phyloP scores from a whole-genome alignment of 2,329 filamentous ascomycete genomes.

The Colletotrichum orbiculare region DNA sequence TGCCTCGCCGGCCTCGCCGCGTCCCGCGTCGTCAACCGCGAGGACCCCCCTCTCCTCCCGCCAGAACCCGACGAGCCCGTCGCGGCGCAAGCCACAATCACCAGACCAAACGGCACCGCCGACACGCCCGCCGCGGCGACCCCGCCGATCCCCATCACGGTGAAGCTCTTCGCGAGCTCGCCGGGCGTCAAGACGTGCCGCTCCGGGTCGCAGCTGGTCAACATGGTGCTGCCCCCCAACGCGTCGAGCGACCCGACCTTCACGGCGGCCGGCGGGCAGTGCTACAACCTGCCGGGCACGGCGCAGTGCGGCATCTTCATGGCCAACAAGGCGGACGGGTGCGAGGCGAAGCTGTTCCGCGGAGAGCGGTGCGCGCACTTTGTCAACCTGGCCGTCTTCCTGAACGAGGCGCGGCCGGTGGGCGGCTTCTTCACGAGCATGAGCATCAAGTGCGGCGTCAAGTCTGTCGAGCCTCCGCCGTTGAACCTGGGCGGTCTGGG shows the following conservation, averaged over 20 bases:
- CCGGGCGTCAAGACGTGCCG: slow-evolving; percentile 31
- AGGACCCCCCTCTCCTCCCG: slow-evolving; percentile 16
- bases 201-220: slow-evolving; percentile 16
- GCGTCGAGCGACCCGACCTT: slow-evolving; percentile 21
- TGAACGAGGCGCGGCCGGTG: slow-evolving; percentile 24
- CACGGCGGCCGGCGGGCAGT: slow-evolving; percentile 23
- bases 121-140: background rate
- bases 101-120: background rate
- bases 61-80: slow-evolving; percentile 4
- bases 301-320: slow-evolving; percentile 32
- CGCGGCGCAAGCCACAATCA: slow-evolving; percentile 25
- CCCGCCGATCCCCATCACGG: slow-evolving; percentile 29
- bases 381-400: slow-evolving; percentile 31
- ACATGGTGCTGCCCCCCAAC: slow-evolving; percentile 16
- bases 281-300: slow-evolving; percentile 28
- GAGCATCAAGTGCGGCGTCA: slow-evolving; percentile 32
- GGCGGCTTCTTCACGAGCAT: slow-evolving; percentile 32
- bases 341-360: slow-evolving; percentile 32
- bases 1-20: slow-evolving; percentile 25
- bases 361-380: slow-evolving; percentile 26
- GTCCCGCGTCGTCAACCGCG: slow-evolving; percentile 24
- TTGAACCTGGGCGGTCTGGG: slow-evolving; percentile 27
- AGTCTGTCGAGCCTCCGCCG: slow-evolving; percentile 27
- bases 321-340: slow-evolving; percentile 33
- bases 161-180: slow-evolving; percentile 26